phyloP scores from a whole-genome alignment of 352 stramenopile genomes.

The Thalassiosira allenii region DNA sequence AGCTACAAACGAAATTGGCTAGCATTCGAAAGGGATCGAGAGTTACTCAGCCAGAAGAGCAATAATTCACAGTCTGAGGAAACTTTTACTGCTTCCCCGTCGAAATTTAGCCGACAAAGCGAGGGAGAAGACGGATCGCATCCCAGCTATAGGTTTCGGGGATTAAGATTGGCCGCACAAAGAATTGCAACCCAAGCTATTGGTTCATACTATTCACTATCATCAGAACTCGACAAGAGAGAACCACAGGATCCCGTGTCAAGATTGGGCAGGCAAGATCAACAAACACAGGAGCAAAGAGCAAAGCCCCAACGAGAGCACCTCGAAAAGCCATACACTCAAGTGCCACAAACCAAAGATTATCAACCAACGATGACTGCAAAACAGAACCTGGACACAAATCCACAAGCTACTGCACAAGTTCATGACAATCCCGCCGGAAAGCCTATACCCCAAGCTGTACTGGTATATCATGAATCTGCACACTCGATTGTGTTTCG shows the following conservation, averaged over 20 bases:
- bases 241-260: too few species aligned
- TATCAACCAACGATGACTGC: too few species aligned
- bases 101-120: too few species aligned
- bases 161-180: constrained; percentile 7
- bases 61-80: not conserved
- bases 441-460: constrained; percentile 46
- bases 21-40: not conserved
- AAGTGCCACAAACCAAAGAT: too few species aligned
- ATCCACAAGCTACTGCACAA: constrained; percentile 12
- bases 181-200: constrained; percentile 26
- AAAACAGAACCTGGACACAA: too few species aligned
- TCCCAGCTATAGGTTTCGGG: constrained; percentile 1
- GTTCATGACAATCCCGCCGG: constrained; percentile 7
- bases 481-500: constrained; percentile 86
- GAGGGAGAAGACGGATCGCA: not conserved
- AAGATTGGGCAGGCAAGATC: not conserved
- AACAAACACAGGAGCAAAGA: not conserved
- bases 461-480: constrained; percentile 83
- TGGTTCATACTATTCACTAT: not conserved
- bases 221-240: too few species aligned
- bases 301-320: not conserved
- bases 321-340: too few species aligned
- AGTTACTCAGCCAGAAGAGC: not conserved
- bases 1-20: constrained; percentile 34
- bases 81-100: too few species aligned